phyloP scores from a whole-genome alignment of 352 stramenopile species.

The Pythium sp. region DNA sequence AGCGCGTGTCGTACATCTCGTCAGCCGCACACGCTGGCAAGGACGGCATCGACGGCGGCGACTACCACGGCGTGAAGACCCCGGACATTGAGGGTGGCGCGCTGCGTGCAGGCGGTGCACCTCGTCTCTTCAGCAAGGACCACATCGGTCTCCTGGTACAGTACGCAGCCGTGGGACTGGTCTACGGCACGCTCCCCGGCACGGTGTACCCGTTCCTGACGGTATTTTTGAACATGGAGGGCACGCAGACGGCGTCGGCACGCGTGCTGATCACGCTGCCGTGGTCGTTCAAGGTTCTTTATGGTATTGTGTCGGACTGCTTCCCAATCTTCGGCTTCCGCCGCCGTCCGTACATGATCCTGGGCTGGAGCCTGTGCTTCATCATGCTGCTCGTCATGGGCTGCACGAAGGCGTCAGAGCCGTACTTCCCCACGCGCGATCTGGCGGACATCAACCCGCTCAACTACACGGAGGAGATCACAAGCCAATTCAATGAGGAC shows the following conservation, averaged over 20 bases:
- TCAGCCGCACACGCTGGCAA: slow-evolving; percentile 9
- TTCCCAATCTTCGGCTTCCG: too few relatives aligned
- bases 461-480: slow-evolving; percentile 2
- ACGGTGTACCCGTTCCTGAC: slow-evolving; percentile 5
- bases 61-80: slow-evolving; percentile 20
- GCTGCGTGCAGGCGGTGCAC: slow-evolving; percentile 11
- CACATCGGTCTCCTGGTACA: background rate
- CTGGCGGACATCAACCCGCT: slow-evolving; percentile 11
- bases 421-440: background rate
- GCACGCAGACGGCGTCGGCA: slow-evolving; percentile 61
- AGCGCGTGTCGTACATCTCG: slow-evolving; percentile 25
- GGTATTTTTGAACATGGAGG: slow-evolving; percentile 51
- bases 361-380: too few relatives aligned
- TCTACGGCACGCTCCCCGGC: too few relatives aligned
- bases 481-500: slow-evolving; percentile 18
- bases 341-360: too few relatives aligned
- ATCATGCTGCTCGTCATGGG: background rate
- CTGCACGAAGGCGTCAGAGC: too few relatives aligned
- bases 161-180: too few relatives aligned
- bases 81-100: slow-evolving; percentile 25
- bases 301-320: too few relatives aligned
- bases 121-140: background rate
- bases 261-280: slow-evolving; percentile 5
- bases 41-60: background rate
- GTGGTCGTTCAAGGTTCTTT: too few relatives aligned